These are phyloP conservation scores for Acacia crassicarpa DNA, from an alignment of 306 rosid genomes.

Conservation along the genomic window DNA sequence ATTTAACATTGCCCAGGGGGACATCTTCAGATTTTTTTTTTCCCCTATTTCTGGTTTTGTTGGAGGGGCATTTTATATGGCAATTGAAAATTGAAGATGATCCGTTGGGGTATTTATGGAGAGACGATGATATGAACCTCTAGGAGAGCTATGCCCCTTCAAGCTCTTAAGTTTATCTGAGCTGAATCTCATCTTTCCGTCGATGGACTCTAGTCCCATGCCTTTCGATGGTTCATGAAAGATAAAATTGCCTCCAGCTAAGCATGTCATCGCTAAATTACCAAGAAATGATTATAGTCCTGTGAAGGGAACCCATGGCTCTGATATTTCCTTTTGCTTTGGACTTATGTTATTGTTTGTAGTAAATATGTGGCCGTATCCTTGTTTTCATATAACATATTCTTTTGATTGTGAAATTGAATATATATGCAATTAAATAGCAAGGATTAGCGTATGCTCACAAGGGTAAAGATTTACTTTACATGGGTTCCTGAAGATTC, in stretches of 20 bases:
- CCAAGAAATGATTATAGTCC: no score
- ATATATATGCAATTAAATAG: not conserved
- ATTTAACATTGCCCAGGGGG: not conserved
- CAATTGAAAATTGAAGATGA: no score
- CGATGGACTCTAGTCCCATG: no score
- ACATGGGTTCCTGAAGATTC: not conserved
- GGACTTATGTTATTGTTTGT: not conserved
- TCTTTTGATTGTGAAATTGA: not conserved
- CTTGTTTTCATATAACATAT: not conserved
- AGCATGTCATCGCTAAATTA: not conserved
- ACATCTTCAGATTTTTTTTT: not conserved
- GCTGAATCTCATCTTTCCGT: not conserved
- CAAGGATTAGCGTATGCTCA: not conserved
- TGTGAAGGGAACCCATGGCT: not conserved
- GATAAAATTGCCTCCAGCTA: not conserved
- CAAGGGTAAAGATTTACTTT: not conserved
- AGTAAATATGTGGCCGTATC: no score
- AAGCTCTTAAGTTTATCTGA: not conserved
- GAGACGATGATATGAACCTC: not conserved
- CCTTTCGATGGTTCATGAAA: not conserved
- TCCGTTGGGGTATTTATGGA: no score
- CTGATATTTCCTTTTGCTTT: not conserved
- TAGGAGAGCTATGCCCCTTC: not conserved
- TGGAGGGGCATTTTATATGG: no score
- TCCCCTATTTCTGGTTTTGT: not conserved